A percentile compares a stretch with the other conserved stretches of the same genome.
Conservation (phyloP, 768 basidiomycete genomes). For the Hygrophoropsis aurantiaca region DNA sequence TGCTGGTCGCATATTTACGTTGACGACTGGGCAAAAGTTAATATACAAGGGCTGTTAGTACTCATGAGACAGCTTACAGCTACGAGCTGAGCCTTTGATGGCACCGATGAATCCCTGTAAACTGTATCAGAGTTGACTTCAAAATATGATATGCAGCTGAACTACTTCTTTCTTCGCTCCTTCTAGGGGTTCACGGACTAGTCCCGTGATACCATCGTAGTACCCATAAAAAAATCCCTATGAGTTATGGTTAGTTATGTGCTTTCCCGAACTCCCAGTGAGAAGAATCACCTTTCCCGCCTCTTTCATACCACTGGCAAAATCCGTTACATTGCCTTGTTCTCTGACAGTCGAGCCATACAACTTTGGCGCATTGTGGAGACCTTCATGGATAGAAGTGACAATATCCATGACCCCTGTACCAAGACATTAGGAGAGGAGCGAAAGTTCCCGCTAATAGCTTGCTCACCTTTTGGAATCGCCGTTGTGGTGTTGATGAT, state of each 20-base stretch:
- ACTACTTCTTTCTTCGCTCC: conserved; percentile 38
- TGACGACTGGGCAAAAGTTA: conserved; percentile 21
- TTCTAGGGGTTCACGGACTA: conserved; percentile 36
- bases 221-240: conserved; percentile 23
- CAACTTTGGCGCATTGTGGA: conserved; percentile 40
- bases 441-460: not conserved
- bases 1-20: conserved; percentile 32
- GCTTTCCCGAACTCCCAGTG: not conserved
- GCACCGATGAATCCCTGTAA: conserved; percentile 32
- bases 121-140: conserved; percentile 1
- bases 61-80: conserved; percentile 22
- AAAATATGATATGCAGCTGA: not conserved
- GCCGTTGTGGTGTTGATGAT: conserved; percentile 46
- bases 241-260: not conserved
- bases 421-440: not conserved
- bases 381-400: conserved; percentile 42
- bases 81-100: conserved; percentile 34
- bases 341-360: conserved; percentile 43
- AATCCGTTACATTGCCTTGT: conserved; percentile 41
- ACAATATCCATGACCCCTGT: conserved; percentile 45
- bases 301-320: conserved; percentile 44
- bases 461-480: conserved; percentile 42
- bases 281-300: conserved; percentile 41
- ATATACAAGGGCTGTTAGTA: conserved; percentile 1
- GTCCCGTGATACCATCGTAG: conserved; percentile 39